Evolutionary conservation across 306 rosid species (phyloP).

Genomic region (Gillenia trifoliata): DNA sequence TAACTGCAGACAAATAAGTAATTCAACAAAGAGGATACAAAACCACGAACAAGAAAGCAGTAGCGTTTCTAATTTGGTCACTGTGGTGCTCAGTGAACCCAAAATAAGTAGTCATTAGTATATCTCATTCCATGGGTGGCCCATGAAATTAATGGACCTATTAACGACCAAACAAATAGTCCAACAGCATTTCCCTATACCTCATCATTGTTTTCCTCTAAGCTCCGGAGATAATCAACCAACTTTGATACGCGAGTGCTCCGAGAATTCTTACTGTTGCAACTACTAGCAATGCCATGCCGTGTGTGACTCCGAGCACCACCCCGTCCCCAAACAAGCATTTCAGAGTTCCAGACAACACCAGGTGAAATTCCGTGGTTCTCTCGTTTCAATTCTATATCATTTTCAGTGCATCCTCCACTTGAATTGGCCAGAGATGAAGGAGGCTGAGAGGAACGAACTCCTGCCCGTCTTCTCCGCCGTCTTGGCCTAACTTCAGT

Average conservation of each 20-base stretch:
- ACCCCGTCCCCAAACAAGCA: conserved; percentile 73
- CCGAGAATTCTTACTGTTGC: conserved; percentile 46
- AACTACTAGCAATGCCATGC: conserved; percentile 38
- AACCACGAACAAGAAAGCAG: not conserved
- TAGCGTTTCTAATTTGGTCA: not conserved
- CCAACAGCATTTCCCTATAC: conserved; percentile 32
- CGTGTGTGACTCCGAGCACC: conserved; percentile 58
- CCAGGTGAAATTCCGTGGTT: conserved; percentile 31
- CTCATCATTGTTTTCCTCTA: conserved; percentile 34
- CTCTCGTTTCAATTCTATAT: conserved; percentile 42
- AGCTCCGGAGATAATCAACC: conserved; percentile 48
- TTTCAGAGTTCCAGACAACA: conserved; percentile 41
- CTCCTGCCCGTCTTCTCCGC: conserved; percentile 44
- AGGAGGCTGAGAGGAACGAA: conserved; percentile 43
- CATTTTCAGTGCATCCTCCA: conserved; percentile 45
- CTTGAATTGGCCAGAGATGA: conserved; percentile 30
- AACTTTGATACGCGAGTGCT: conserved; percentile 50
- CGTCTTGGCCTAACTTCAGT: conserved; percentile 33
- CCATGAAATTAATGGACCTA: conserved; percentile 3
- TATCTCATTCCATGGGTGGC: not conserved
- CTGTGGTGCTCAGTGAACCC: not conserved
- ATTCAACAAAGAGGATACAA: not conserved
- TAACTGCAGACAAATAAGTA: conserved; percentile 36
- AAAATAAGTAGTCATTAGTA: not conserved
- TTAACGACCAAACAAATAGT: not conserved